These are phyloP conservation scores for Saturnispora bothae DNA, from an alignment of 805 yeast species.

Conservation along the genomic window DNA sequence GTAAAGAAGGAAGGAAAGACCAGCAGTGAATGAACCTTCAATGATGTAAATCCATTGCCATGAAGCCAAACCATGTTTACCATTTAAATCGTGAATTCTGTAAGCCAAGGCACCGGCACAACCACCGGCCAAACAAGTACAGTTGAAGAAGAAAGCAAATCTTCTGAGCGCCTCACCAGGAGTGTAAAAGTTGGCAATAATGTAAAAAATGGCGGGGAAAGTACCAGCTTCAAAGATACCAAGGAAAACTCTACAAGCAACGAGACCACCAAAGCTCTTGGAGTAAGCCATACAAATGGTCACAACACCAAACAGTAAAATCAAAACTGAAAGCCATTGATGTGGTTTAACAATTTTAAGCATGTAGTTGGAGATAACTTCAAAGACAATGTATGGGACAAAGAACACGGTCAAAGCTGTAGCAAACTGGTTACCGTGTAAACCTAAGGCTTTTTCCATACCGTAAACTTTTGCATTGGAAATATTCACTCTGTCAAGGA, in stretches of 20 bases:
- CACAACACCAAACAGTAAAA: conserved; percentile 50
- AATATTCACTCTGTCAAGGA: conserved; percentile 73
- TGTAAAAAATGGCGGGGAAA: conserved; percentile 67
- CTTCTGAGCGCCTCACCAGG: conserved; percentile 58
- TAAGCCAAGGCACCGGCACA: conserved; percentile 68
- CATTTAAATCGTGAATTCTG: conserved; percentile 46
- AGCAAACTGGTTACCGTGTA: conserved; percentile 52
- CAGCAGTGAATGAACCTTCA: conserved; percentile 28
- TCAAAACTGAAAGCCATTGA: conserved; percentile 48
- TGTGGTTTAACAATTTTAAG: conserved; percentile 54
- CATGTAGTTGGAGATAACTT: conserved; percentile 54
- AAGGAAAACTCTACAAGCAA: conserved; percentile 52
- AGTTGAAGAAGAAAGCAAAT: conserved; percentile 56
- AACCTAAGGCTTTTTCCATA: conserved; percentile 41
- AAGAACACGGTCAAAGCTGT: conserved; percentile 59
- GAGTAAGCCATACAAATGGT: conserved; percentile 59
- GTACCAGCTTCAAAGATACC: conserved; percentile 65
- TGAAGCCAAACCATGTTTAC: conserved; percentile 29
- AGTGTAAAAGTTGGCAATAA: conserved; percentile 55
- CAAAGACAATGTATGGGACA: conserved; percentile 57
- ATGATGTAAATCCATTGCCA: conserved; percentile 39
- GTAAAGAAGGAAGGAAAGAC: conserved; percentile 24
- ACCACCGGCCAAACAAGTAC: conserved; percentile 69
- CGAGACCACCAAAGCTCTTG: conserved; percentile 44
- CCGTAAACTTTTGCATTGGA: conserved; percentile 74